A percentile compares a stretch with the other conserved stretches of the same genome.
Conservation (phyloP, 1,284 basidiomycete genomes). For the Apiotrichum akiyoshidainum region DNA sequence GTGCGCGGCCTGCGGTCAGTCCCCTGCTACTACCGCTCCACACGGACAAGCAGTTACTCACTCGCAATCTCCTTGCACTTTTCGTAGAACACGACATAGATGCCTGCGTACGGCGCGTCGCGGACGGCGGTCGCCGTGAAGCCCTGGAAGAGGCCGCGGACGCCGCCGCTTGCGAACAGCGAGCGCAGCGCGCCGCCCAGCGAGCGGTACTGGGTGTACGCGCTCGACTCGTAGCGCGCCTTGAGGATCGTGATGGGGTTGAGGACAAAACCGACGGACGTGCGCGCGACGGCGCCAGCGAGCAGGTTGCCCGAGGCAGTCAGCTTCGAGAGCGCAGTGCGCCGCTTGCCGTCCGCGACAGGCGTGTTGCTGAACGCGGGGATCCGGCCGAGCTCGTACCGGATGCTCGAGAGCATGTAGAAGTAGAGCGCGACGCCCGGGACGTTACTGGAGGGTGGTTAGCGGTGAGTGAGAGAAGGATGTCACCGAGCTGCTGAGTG, state of each 20-base stretch:
- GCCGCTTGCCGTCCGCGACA: slow-evolving; percentile 1
- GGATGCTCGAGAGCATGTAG: slow-evolving; percentile 65
- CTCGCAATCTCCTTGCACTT: slow-evolving; percentile 68
- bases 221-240: slow-evolving; percentile 87
- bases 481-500: not conserved
- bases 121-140: slow-evolving; percentile 84
- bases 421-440: slow-evolving; percentile 92
- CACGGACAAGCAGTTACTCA: not conserved
- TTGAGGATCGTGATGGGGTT: slow-evolving; percentile 95
- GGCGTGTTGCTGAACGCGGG: slow-evolving; percentile 44
- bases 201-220: slow-evolving; percentile 66
- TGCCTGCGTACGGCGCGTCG: slow-evolving; percentile 92
- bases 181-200: slow-evolving; percentile 62
- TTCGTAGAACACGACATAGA: slow-evolving; percentile 91
- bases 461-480: slow-evolving; percentile 10
- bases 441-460: slow-evolving; percentile 75
- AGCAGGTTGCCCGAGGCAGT: slow-evolving; percentile 78
- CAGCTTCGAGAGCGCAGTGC: slow-evolving; percentile 65
- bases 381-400: slow-evolving; percentile 56
- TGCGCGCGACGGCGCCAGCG: slow-evolving; percentile 81
- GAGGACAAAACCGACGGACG: slow-evolving; percentile 78
- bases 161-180: slow-evolving; percentile 65
- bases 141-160: slow-evolving; percentile 80
- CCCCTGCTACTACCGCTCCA: not conserved
- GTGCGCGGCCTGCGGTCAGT: slow-evolving; percentile 10